Conservation (phyloP, 192 early-diverging fungal genomes). For the Bifiguratus adelaidae region DNA sequence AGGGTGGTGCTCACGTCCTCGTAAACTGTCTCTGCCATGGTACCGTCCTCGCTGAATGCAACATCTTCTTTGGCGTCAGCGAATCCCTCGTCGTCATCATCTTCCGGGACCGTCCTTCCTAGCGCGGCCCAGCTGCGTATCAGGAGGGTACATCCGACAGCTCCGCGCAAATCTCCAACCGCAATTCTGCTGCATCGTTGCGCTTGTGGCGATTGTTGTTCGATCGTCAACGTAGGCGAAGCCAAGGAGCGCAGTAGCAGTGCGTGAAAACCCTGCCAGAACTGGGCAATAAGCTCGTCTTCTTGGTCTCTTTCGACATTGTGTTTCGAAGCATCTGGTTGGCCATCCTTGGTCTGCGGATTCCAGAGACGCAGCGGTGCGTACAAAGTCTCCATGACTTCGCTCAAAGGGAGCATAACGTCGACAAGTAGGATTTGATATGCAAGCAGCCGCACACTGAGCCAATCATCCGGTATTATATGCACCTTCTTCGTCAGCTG, state of each 20-base stretch:
- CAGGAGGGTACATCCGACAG: slow-evolving; percentile 36
- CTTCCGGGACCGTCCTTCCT: slow-evolving; percentile 4
- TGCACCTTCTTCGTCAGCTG: neutral
- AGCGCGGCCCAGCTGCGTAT: slow-evolving; percentile 37
- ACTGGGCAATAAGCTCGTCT: neutral
- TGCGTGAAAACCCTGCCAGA: slow-evolving; percentile 16
- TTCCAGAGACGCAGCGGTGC: slow-evolving; percentile 2
- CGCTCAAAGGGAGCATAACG: slow-evolving; percentile 9
- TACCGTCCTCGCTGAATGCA: neutral
- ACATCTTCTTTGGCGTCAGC: slow-evolving; percentile 2
- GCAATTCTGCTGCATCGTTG: slow-evolving; percentile 43
- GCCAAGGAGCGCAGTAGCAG: slow-evolving; percentile 37
- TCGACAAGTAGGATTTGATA: slow-evolving; percentile 20
- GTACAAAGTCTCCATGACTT: slow-evolving; percentile 4
- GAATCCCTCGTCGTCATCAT: neutral
- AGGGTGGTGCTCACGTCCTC: too few relatives aligned
- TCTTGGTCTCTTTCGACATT: slow-evolving; percentile 1
- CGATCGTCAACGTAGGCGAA: slow-evolving; percentile 41
- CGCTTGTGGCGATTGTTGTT: slow-evolving; percentile 40
- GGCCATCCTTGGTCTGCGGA: too few relatives aligned
- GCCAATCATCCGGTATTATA: slow-evolving; percentile 18
- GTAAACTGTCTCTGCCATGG: slow-evolving; percentile 2
- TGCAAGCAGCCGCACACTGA: slow-evolving; percentile 25
- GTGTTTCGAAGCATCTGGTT: too few relatives aligned
- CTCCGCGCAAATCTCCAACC: slow-evolving; percentile 46